A percentile compares a stretch with the other conserved stretches of the same genome.
These are phyloP conservation scores for Linaria vulgaris DNA, from an alignment of 257 asterid species.

Conservation along the genomic window DNA sequence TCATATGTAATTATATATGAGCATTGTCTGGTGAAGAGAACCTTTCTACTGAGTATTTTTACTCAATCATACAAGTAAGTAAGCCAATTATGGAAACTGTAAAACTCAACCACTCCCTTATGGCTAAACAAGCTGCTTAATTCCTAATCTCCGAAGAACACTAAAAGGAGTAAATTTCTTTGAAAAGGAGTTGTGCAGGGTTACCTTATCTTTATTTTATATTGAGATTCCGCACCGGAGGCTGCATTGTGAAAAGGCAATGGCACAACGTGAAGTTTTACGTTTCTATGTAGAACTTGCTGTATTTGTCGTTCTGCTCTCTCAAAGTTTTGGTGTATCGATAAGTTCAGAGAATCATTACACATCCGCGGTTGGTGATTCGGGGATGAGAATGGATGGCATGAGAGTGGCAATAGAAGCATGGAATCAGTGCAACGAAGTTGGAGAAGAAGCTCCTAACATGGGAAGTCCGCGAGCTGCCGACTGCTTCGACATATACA, in stretches of 20 bases:
- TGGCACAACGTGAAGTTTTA: conserved; percentile 16
- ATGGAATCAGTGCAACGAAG: conserved; percentile 94
- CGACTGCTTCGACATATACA: conserved; percentile 70
- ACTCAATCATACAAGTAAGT: conserved; percentile 34
- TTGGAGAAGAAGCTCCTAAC: conserved; percentile 74
- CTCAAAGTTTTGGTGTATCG: conserved; percentile 16
- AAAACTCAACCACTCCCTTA: conserved; percentile 31
- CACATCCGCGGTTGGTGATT: conserved; percentile 71
- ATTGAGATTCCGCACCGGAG: too few relatives aligned
- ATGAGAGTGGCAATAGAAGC: conserved; percentile 80
- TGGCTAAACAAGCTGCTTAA: too few relatives aligned
- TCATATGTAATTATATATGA: conserved; percentile 16
- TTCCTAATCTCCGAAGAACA: too few relatives aligned
- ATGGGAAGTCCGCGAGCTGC: conserved; percentile 93
- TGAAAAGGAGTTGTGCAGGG: too few relatives aligned
- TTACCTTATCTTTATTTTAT: too few relatives aligned
- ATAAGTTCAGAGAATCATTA: conserved; percentile 25
- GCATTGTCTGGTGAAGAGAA: conserved; percentile 30
- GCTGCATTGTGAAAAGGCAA: conserved; percentile 5
- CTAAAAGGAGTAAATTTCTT: too few relatives aligned
- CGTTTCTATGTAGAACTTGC: conserved; percentile 10
- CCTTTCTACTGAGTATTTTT: conserved; percentile 22
- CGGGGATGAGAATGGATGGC: conserved; percentile 72
- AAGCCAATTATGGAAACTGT: conserved; percentile 33
- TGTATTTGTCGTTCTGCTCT: conserved; percentile 29